Base-by-base conservation (phyloP, 2,329 filamentous ascomycete species). In the Tetracladium maxilliforme region DNA sequence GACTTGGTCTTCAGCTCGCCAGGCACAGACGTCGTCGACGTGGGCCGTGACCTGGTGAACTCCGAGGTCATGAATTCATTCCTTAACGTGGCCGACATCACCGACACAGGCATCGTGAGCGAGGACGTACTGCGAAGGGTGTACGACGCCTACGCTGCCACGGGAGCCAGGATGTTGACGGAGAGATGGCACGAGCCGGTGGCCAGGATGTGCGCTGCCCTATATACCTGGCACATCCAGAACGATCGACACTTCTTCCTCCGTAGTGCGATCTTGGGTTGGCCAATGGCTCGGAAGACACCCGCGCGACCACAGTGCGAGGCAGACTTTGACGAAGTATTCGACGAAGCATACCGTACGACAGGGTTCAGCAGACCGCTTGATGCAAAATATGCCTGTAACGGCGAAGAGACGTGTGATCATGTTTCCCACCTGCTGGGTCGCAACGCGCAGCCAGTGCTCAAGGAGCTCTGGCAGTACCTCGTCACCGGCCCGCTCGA, bases 141-240 rank as follows among this genome's bases (percentile, higher is more conserved):
- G 6, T 42, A 42, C 23, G 37, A 42, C 24, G 39, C 39, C 5
- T 41, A 42, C 14, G 39, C 39, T 4, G 26, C 32, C 19, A 31
- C 34, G 14, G 29, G 30, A 8, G 37, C 36, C 13, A 30, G 36
- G 16, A 35, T 35, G 28, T 31, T 39, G 10, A 40, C 35, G 6
- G 33, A 42, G 24, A 27, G 39, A 13, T 42, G 36, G 37, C 25
- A 28, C 6, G 39, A 42, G 26, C 39, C 39, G 6, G 21, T 30
- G 7, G 33, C 32, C 6, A 26, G 28, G 5, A 39, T 41, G 37
- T 31, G 25, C 25, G 35, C 39, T 6, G 13, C 26, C 14, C 22
- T 42, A n/a, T 41, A 34, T 29, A 33, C 26, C 6, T 42, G 39
- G 39, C 37, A 42, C 19, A 41, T 42, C 16, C 25, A 33, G 14